Conservation (phyloP, 2,329 filamentous ascomycete species). For the Arthrobotrys sphaeroides region DNA sequence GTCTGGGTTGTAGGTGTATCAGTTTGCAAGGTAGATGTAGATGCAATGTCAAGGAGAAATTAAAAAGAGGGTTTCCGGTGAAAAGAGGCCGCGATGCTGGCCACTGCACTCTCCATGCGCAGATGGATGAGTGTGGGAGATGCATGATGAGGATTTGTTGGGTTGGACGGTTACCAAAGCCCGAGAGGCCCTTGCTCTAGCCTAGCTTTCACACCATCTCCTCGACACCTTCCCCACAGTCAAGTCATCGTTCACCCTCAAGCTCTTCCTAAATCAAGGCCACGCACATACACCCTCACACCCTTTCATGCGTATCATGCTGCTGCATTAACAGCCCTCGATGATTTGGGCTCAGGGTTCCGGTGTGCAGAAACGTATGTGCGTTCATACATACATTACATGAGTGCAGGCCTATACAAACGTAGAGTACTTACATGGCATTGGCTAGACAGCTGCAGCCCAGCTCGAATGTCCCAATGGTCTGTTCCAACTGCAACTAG, state of each 20-base stretch:
- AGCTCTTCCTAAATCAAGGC: neutral
- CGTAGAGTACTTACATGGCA: neutral
- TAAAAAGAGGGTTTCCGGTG: no score
- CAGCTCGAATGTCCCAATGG: neutral
- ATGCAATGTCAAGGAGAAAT: neutral
- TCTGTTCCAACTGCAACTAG: neutral
- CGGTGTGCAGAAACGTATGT: conserved; percentile 8
- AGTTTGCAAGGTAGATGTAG: neutral
- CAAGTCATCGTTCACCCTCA: conserved; percentile 6
- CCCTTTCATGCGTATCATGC: conserved; percentile 22
- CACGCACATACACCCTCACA: neutral
- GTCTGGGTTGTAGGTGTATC: no score
- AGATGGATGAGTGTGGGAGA: neutral
- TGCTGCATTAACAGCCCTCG: neutral
- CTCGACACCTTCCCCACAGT: conserved; percentile 5
- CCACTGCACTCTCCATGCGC: no score
- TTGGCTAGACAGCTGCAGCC: conserved; percentile 7
- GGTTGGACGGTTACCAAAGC: neutral
- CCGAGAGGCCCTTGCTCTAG: conserved; percentile 4
- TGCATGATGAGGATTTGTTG: neutral
- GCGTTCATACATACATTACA: neutral
- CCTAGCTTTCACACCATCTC: conserved; percentile 9
- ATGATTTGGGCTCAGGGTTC: conserved; percentile 15
- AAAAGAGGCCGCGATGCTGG: no score
- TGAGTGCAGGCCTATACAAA: neutral